phyloP scores from a whole-genome alignment of 2,329 filamentous ascomycete genomes.

The Westerdykella ornata region DNA sequence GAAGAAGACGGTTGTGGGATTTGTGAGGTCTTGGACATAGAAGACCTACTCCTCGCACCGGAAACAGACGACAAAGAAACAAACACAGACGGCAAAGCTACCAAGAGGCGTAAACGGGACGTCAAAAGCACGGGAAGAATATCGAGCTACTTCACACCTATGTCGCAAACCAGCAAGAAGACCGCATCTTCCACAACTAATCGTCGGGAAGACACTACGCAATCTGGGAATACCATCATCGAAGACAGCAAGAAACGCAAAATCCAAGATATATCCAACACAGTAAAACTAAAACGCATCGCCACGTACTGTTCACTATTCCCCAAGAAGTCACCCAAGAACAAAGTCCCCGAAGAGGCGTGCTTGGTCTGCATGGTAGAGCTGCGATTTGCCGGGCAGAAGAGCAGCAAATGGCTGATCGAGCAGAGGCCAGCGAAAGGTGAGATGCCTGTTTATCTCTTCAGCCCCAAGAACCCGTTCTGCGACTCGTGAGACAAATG shows the following conservation, averaged over 20 bases:
- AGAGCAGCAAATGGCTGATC: slow-evolving; percentile 27
- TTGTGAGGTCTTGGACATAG: slow-evolving; percentile 25
- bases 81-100: slow-evolving; percentile 1
- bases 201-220: slow-evolving; percentile 1
- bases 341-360: slow-evolving; percentile 29
- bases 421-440: slow-evolving; percentile 34
- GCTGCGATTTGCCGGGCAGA: slow-evolving; percentile 6
- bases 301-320: slow-evolving; percentile 30
- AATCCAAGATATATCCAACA: slow-evolving; percentile 2
- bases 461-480: no score
- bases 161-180: slow-evolving; percentile 11
- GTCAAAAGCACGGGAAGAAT: slow-evolving; percentile 19
- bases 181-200: slow-evolving; percentile 4
- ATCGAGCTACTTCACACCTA: slow-evolving; percentile 26
- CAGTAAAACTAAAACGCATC: slow-evolving; percentile 10
- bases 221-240: not conserved
- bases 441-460: slow-evolving; percentile 5
- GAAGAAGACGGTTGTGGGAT: slow-evolving; percentile 29
- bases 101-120: slow-evolving; percentile 21
- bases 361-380: slow-evolving; percentile 31
- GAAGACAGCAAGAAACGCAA: slow-evolving; percentile 21
- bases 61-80: slow-evolving; percentile 13
- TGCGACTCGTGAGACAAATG: no score
- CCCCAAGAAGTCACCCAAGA: slow-evolving; percentile 32
- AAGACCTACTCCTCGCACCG: slow-evolving; percentile 19